phyloP scores from a whole-genome alignment of 352 stramenopile genomes.

The Globisporangium irregulare region DNA sequence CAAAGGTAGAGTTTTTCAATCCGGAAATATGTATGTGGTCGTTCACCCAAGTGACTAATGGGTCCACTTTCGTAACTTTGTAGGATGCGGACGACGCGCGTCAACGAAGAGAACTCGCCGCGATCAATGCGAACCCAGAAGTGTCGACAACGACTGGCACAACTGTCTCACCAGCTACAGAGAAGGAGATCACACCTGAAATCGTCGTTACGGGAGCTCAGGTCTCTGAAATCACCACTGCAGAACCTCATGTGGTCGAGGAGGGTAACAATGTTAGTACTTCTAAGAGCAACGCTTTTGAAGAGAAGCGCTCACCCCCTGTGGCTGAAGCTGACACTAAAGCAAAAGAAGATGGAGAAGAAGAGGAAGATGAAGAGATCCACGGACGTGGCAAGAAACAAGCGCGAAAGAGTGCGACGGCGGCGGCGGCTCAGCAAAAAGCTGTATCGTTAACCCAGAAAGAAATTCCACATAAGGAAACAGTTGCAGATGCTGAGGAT shows the following conservation, averaged over 20 bases:
- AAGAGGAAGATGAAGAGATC: slow-evolving; percentile 5
- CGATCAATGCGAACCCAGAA: not conserved
- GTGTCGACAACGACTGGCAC: not conserved
- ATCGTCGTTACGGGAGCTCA: no score
- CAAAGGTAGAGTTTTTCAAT: slow-evolving; percentile 16
- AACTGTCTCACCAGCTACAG: not conserved
- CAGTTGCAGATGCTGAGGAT: not conserved
- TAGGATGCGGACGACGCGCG: slow-evolving; percentile 11
- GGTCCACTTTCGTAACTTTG: not conserved
- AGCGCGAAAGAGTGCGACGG: not conserved
- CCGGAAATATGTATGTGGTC: not conserved
- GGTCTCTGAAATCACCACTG: not conserved
- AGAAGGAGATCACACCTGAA: not conserved
- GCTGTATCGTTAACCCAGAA: not conserved
- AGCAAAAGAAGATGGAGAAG: not conserved
- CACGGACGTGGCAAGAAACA: slow-evolving; percentile 7
- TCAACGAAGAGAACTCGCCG: not conserved
- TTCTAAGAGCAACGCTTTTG: not conserved
- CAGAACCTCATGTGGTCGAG: not conserved
- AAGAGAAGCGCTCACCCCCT: not conserved
- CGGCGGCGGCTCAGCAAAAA: not conserved
- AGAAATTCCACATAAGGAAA: not conserved
- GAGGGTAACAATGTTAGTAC: not conserved
- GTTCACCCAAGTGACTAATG: not conserved
- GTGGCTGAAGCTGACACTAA: not conserved